Conservation (phyloP, 78 protist species). For the Cavenderia fasciculata region DNA sequence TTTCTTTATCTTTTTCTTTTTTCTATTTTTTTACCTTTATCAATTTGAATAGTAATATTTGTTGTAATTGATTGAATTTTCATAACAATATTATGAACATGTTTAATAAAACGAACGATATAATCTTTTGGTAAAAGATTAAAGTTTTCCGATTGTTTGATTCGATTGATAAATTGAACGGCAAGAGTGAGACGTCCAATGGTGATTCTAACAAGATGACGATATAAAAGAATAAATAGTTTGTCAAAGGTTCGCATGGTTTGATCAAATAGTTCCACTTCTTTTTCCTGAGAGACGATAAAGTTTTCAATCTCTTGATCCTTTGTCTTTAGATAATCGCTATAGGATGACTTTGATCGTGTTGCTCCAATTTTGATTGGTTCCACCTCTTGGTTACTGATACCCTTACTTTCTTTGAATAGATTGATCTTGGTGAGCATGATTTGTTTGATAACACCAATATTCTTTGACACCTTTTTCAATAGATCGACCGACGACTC, state of each 20-base stretch:
- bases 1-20: slow-evolving; percentile 18
- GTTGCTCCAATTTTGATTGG: not conserved
- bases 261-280: not conserved
- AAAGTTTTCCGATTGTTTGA: not conserved
- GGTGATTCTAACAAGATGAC: not conserved
- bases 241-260: not conserved
- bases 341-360: too few relatives aligned
- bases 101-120: slow-evolving; percentile 13
- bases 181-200: slow-evolving; percentile 8
- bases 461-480: not conserved
- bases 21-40: slow-evolving; percentile 1
- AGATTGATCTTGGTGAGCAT: not conserved
- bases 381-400: not conserved
- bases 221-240: slow-evolving; percentile 1
- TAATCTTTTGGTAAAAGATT: slow-evolving; percentile 4
- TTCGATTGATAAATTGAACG: not conserved
- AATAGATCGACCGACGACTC: not conserved
- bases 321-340: slow-evolving; percentile 14
- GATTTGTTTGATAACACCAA: not conserved
- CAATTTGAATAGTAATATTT: not conserved
- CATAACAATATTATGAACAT: slow-evolving; percentile 4
- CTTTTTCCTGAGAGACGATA: slow-evolving; percentile 12
- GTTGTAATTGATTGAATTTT: not conserved
- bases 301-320: slow-evolving; percentile 7
- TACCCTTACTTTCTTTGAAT: slow-evolving; percentile 33